Base-by-base conservation (phyloP, 2,329 filamentous ascomycete genomes). In the Exophiala mesophila region DNA sequence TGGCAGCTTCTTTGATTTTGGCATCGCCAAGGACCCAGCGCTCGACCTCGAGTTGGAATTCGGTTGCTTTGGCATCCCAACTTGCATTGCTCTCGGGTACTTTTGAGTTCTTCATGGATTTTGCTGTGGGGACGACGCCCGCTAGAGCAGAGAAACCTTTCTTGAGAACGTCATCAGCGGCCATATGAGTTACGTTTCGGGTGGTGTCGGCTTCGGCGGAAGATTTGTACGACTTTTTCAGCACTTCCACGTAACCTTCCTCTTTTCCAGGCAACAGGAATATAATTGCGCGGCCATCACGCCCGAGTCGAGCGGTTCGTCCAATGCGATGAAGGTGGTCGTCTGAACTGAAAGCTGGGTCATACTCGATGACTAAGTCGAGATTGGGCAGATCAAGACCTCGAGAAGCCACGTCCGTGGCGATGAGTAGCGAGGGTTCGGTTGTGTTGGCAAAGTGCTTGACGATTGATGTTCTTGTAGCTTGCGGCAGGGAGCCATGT, bases 281-380 rank as follows among this genome's bases (percentile, higher is more conserved):
- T 17, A 97, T 80, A 8, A 86, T 75, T 1, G 92, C 88, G 42
- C 89, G 82, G 19, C 92, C 92, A 8, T 90, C 78, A 4, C 86
- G 83, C 12, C 92, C 92, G 1, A 94, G 87, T 72, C 92, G 86
- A 3, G 92, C 92, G 8, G 92, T 98, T 63, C 92, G 85, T 41
- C 92, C 92, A 41, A 97, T 87, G 42, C 92, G 83, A 67, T 98
- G 92, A 5, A 96, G 76, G 63, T 98, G 92, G 63, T 98, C 92
- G 47, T 89, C 85, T 17, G 88, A 82, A 60, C 85, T 88, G 66
- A 97, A 97, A 2, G 92, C 87, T 0, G 92, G 89, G 60, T 98
- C 92, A 61, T 95, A 97, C 63, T 98, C 92, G 43, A 98, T 78
- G 36, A 98, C 88, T 15, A 96, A 74, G 62, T 98, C 92, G 38